Conservation (phyloP, 768 basidiomycete genomes). For the Lentinula boryana region DNA sequence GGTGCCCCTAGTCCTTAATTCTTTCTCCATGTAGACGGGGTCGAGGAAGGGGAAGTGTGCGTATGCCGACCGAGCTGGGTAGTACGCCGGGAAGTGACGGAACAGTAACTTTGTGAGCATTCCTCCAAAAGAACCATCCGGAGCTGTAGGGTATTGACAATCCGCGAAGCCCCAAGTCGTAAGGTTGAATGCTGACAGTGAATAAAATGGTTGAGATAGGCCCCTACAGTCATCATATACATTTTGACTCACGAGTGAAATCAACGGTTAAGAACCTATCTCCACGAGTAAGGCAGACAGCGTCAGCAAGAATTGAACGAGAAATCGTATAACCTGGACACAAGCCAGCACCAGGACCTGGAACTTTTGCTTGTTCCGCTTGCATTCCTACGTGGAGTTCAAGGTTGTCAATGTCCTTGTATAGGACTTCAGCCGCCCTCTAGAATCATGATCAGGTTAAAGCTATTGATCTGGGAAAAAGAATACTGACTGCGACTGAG, state of each 20-base stretch:
- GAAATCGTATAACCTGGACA: slow-evolving; percentile 59
- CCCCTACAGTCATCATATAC: not conserved
- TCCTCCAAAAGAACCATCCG: slow-evolving; percentile 73
- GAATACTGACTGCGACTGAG: slow-evolving; percentile 31
- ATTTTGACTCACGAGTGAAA: slow-evolving; percentile 36
- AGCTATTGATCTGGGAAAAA: not conserved
- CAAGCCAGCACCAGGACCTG: slow-evolving; percentile 46
- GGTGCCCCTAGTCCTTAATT: slow-evolving; percentile 16
- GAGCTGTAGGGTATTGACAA: slow-evolving; percentile 21
- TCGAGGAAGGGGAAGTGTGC: slow-evolving; percentile 80
- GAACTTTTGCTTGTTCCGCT: slow-evolving; percentile 49
- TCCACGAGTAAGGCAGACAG: slow-evolving; percentile 46
- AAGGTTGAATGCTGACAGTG: slow-evolving; percentile 29
- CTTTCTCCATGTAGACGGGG: slow-evolving; percentile 37
- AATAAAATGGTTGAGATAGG: not conserved
- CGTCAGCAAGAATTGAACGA: slow-evolving; percentile 46
- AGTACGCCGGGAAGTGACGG: slow-evolving; percentile 64
- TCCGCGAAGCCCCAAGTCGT: slow-evolving; percentile 51
- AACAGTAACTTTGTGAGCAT: slow-evolving; percentile 70
- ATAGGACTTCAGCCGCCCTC: slow-evolving; percentile 25
- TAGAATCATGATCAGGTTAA: slow-evolving; percentile 7
- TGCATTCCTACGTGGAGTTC: slow-evolving; percentile 31
- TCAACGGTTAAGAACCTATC: slow-evolving; percentile 49
- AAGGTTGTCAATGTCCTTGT: slow-evolving; percentile 29
- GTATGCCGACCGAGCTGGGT: slow-evolving; percentile 57